Base-by-base conservation (phyloP, 257 asterid species). In the Rubia yunnanensis region DNA sequence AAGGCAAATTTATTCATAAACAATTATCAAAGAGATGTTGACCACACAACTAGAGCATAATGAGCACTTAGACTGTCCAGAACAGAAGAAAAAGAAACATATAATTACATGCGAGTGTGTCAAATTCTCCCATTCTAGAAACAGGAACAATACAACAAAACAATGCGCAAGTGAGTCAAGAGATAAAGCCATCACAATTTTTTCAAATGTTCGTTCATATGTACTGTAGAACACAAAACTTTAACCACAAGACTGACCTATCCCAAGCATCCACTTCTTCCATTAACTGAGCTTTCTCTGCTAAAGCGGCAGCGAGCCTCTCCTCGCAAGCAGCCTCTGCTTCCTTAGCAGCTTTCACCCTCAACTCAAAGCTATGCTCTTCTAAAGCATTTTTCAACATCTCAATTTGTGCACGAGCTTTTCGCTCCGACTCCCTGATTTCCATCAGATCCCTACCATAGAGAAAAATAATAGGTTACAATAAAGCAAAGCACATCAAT, bases 341-440 rank as follows among this genome's bases (percentile, higher is more conserved):
- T 86, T 94, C 99, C 81, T 88, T 82, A 65, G 97, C 99, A 61
- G 99, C 88, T 81, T 80, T 90, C 72, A 94, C 90, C 76, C 97
- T 83, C 84, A 94, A 78, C 76, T 86, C 97, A 65, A 90, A 86
- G 75, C 87, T 78, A 73, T 94, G 96, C 62, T 94, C 99, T 65
- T 83, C 89, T 36, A 94, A 80, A 65, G 89, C 96, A 79, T 78
- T 84, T 82, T 78, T 88, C 80, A 94, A 67, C 65, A 79, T 63
- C 74, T 81, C 87, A 83, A 88, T 95, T 85, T 86, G 95, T 60
- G 78, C 67, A 58, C 53, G 81, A 58, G 97, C 99, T 88, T 88
- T 84, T 71, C 69, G 85, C 80, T 84, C 95, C 0, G 96, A 94
- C 73, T 80, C 96, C 69, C 66, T 85, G 60, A 94, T 88, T 84